These are phyloP conservation scores for Beauveria rudraprayagi DNA, from an alignment of 2,329 filamentous ascomycete genomes.

Conservation along the genomic window DNA sequence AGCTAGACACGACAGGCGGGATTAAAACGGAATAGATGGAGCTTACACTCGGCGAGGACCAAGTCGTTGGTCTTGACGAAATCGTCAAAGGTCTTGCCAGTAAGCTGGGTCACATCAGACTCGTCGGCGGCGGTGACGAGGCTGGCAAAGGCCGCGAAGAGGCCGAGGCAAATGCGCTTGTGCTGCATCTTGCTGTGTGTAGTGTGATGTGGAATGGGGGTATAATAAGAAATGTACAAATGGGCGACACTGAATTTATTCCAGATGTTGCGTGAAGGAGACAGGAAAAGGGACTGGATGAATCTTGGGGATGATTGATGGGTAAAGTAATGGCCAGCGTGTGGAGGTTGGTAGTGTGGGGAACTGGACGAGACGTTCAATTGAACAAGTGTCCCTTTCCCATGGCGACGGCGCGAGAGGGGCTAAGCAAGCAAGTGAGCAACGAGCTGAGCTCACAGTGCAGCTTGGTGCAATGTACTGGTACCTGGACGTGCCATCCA, in stretches of 20 bases:
- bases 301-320: constrained; percentile 15
- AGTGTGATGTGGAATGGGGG: constrained; percentile 10
- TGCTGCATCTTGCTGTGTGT: constrained; percentile 35
- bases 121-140: constrained; percentile 49
- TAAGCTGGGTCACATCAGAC: constrained; percentile 80
- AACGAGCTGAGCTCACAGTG: too few relatives aligned
- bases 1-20: constrained; percentile 23
- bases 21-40: background rate
- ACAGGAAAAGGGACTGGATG: constrained; percentile 12
- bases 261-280: constrained; percentile 11
- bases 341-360: constrained; percentile 21
- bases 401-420: background rate
- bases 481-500: too few relatives aligned
- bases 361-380: constrained; percentile 22
- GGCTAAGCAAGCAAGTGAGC: background rate
- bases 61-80: constrained; percentile 83
- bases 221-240: constrained; percentile 8
- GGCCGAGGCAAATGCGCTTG: constrained; percentile 44
- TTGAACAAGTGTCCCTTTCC: constrained; percentile 38
- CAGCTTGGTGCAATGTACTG: too few relatives aligned
- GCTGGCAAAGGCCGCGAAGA: constrained; percentile 47
- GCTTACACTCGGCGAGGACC: constrained; percentile 88
- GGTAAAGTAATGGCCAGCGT: constrained; percentile 17
- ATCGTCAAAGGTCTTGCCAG: constrained; percentile 75
- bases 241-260: constrained; percentile 17